phyloP scores from a whole-genome alignment of 2,329 filamentous ascomycete species.

The Fusarium sororula region DNA sequence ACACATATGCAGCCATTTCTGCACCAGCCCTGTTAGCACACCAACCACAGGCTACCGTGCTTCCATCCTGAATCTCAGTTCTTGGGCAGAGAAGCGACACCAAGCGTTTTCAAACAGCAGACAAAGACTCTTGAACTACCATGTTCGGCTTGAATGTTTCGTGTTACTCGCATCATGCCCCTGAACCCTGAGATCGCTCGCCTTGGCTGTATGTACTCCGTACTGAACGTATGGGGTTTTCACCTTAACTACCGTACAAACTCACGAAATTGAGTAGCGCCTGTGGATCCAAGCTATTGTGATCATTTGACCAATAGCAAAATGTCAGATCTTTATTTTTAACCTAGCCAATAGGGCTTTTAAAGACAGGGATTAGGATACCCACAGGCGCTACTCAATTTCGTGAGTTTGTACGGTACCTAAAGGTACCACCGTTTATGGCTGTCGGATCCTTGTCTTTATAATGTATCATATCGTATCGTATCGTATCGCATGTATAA shows the following conservation, averaged over 20 bases:
- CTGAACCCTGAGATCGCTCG: slow-evolving; percentile 31
- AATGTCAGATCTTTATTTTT: too few relatives aligned
- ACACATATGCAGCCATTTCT: slow-evolving; percentile 16
- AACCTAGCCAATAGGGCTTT: too few relatives aligned
- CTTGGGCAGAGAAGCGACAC: not conserved
- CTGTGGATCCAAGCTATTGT: too few relatives aligned
- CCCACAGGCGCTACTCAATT: too few relatives aligned
- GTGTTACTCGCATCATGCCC: slow-evolving; percentile 8
- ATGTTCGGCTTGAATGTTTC: slow-evolving; percentile 8
- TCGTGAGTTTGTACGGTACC: too few relatives aligned
- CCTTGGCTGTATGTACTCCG: not conserved
- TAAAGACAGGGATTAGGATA: too few relatives aligned
- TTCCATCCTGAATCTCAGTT: slow-evolving; percentile 15
- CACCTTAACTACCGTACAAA: not conserved
- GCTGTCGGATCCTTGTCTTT: slow-evolving; percentile 3
- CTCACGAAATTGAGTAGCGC: too few relatives aligned
- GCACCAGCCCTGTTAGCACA: slow-evolving; percentile 18
- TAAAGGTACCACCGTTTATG: not conserved
- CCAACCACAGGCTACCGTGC: slow-evolving; percentile 7
- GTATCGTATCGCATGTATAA: slow-evolving; percentile 18
- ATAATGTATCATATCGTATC: slow-evolving; percentile 25
- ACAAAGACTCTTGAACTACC: not conserved
- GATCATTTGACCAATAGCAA: too few relatives aligned
- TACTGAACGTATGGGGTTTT: not conserved
- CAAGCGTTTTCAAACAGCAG: not conserved